Base-by-base conservation (phyloP, 2,329 filamentous ascomycete species). In the Cytospora chrysosperma region DNA sequence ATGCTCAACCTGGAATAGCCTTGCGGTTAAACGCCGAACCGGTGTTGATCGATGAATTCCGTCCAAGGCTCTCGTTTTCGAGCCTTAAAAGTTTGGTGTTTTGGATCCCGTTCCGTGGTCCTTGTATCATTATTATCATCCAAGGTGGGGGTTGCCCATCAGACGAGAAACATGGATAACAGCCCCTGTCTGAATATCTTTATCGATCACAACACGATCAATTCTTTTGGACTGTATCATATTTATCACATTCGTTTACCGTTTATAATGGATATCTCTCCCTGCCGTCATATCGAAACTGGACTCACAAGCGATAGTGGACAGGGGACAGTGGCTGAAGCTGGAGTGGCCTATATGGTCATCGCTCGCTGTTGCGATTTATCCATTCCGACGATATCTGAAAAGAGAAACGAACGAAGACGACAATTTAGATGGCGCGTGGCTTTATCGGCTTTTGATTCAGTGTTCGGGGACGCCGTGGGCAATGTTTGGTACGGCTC, bases 91-190 rank as follows among this genome's bases (percentile, higher is more conserved):
- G 56, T 53, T 59, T 59, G 60, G 63, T 47, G 61, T 59, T 28
- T n/a, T 56, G 63, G 56, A 50, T 52, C 56, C 40, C 30, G 28
- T 13, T 40, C 43, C 43, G 56, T 24, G 56, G 43, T 50, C 52
- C 60, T 43, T 65, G 63, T 65, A 65, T 59, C 51, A 65, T 62
- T 63, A 63, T 52, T 32, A 28, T 37, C 56, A 27, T 43, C 57
- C 21, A 21, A 47, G 21, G 24, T n/a, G 10, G n/a, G 43, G 8
- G 3, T 10, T 32, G 26, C 43, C 57, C 52, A 49, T 12, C 51
- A 65, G 27, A 59, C 43, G 57, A 63, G 60, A 63, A 30, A 49
- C 49, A 63, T 59, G 60, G 60, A 63, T 40, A 50, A 56, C 56
- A 55, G 51, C 59, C 59, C 50, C 30, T 61, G 51, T 61, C 47